Evolutionary conservation across 2,329 filamentous ascomycete species (phyloP).

Genomic region (Calycina herbarum): DNA sequence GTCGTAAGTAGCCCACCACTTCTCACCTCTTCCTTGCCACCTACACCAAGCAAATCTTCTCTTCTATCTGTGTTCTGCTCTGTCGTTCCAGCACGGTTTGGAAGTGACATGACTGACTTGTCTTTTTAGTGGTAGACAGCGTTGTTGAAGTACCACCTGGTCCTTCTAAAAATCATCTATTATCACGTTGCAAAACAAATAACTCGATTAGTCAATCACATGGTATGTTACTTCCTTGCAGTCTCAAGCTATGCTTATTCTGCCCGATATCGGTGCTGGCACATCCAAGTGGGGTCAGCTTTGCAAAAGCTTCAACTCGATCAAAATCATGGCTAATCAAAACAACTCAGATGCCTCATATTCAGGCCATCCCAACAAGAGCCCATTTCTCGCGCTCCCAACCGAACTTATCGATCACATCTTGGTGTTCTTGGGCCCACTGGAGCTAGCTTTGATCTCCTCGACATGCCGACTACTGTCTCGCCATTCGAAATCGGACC

Average conservation of each 20-base stretch:
- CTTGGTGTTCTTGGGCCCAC: conserved; percentile 62
- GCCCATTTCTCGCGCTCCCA: conserved; percentile 58
- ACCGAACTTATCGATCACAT: conserved; percentile 75
- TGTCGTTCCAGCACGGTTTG: background rate
- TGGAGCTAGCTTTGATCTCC: conserved; percentile 61
- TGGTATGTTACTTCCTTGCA: background rate
- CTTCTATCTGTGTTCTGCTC: background rate
- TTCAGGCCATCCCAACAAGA: background rate
- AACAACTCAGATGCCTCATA: conserved; percentile 6
- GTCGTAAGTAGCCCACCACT: conserved; percentile 4
- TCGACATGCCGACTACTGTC: conserved; percentile 62
- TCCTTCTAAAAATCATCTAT: background rate
- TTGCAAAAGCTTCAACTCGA: conserved; percentile 18
- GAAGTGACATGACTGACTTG: background rate
- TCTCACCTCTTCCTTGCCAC: background rate
- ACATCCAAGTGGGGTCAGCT: background rate
- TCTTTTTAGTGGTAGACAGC: background rate
- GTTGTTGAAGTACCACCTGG: conserved; percentile 4
- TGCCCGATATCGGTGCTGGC: conserved; percentile 1
- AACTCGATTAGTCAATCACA: background rate
- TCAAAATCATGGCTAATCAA: conserved; percentile 11
- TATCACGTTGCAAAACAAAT: background rate
- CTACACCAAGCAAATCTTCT: background rate
- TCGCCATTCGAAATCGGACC: conserved; percentile 61
- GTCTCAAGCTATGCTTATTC: conserved; percentile 2